Percentiles rank a stretch among this genome's conserved stretches.
Conservation (phyloP, 495 filamentous ascomycete species). For the Penicillium cinerascens region DNA sequence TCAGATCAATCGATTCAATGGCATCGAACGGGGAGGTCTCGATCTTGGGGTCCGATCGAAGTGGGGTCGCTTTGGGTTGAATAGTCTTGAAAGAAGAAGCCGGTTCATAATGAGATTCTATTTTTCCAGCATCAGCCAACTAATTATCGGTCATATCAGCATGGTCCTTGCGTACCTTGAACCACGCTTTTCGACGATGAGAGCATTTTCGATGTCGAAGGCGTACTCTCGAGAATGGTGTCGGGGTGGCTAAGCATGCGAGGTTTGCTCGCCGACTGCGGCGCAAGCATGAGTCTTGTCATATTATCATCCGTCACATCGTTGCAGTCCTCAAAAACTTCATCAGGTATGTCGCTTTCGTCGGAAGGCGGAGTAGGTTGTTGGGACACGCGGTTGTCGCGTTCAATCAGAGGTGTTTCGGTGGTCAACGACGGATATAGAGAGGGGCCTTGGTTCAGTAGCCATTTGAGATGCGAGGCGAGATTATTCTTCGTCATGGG, state of each 20-base stretch:
- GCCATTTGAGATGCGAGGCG: constrained; percentile 47
- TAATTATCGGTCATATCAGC: neutral
- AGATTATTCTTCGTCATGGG: constrained; percentile 55
- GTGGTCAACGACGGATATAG: constrained; percentile 31
- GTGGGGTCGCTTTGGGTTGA: constrained; percentile 19
- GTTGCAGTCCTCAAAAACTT: constrained; percentile 25
- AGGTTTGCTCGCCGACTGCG: constrained; percentile 50
- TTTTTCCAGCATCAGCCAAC: neutral
- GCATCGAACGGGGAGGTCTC: constrained; percentile 24
- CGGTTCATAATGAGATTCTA: constrained; percentile 13
- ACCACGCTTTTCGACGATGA: constrained; percentile 12
- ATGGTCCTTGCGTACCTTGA: constrained; percentile 22
- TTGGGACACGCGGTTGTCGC: constrained; percentile 13
- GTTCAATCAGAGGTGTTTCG: constrained; percentile 21
- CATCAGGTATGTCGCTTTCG: constrained; percentile 15
- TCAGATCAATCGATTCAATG: constrained; percentile 70
- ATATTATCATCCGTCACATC: constrained; percentile 41
- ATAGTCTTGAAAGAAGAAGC: constrained; percentile 19
- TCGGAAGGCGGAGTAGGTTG: constrained; percentile 19
- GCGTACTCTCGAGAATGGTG: constrained; percentile 9
- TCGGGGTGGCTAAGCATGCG: constrained; percentile 40
- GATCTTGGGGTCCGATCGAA: constrained; percentile 17
- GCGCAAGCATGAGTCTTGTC: constrained; percentile 53
- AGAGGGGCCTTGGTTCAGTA: constrained; percentile 41
- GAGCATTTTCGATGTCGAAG: constrained; percentile 28